Evolutionary conservation across 177 flowering plant genomes (phyloP), one percentile per base, ranked within the genome.

Genomic region (Vitis hybrid): DNA sequence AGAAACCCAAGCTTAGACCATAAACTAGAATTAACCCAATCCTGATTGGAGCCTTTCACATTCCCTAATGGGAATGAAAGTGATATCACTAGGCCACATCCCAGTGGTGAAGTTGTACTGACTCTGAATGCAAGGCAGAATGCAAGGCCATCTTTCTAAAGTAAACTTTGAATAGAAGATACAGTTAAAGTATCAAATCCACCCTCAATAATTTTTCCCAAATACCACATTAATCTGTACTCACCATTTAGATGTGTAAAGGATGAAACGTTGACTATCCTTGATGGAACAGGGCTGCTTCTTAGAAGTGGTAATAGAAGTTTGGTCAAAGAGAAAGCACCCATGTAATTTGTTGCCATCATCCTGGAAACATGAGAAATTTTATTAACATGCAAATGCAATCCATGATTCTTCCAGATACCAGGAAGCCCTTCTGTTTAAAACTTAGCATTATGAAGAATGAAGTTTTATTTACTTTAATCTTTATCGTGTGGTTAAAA

Each of bases 161-260:
- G 3, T 17, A 32, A 23, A 61, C n/a, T 10, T 61, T 13, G 32
- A 17, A 62, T 18, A 48, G 12, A 74, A 59, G 55, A 49, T 26
- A 50, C 10, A 45, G 34, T 11, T 52, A 62, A 50, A 32, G 23
- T 48, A 26, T 18, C 32, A 23, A 68, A 59, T 2, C 52, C 32
- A 10, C 21, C 1, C 1, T 6, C 14, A n/a, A 17, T 32, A 62
- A 66, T 59, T 21, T 7, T 64, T 65, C 18, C 21, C 15, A 51
- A 45, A 52, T 19, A 68, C 13, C 23, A 59, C 61, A 7, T 21
- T 8, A 60, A 40, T 40, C 63, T 3, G 63, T 56, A 60, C 83
- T 87, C 71, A 93, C 99, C 91, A 80, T 63, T 81, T 72, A 88
- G 80, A 85, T 95, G 99, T 15, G 97, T 93, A 71, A 95, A 93